Base-by-base conservation (phyloP, 768 basidiomycete genomes). In the Sutorius australiensis region DNA sequence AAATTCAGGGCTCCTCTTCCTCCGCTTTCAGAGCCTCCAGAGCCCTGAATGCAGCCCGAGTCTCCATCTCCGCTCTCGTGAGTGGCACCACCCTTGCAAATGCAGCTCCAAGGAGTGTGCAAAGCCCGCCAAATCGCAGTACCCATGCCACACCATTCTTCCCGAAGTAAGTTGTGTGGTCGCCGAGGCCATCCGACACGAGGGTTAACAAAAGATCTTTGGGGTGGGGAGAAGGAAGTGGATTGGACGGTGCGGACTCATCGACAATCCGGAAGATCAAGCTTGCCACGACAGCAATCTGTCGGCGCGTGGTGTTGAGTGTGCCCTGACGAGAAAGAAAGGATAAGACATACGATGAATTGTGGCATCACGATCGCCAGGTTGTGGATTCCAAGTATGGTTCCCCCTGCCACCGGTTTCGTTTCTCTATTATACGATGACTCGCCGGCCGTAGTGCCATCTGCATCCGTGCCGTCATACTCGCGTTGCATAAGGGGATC, bases 71-170 rank as follows among this genome's bases (percentile, higher is more conserved):
- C 5, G 93, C 91, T 45, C 84, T 87, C 19, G 95, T 98, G 0
- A 86, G 91, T 13, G 95, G 84, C 0, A 97, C 91, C 74, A 79
- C 83, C 44, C 89, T 84, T 30, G 88, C 86, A 59, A 90, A 78
- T 4, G 82, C 58, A 5, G 93, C 94, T 30, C 91, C 94, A 33
- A 81, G 73, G 53, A 97, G 71, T 0, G 94, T 84, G 67, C 89
- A 92, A 9, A 92, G 65, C 34, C 94, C 95, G 45, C 95, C 95
- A 62, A 95, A 95, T 16, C 93, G 84, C 51, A 98, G 72, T 6
- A 95, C 89, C 93, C 94, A 97, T 3, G 87, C 91, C 28, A 97
- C 92, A 32, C 95, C 95, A 49, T 84, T 86, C 75, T 92, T 93
- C 31, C 88, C 89, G 53, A 80, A 77, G 67, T 88, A 91, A 12